A percentile compares a stretch with the other conserved stretches of the same genome.
Conservation (phyloP, 192 early-diverging fungal species). For the Coemansia sp. region DNA sequence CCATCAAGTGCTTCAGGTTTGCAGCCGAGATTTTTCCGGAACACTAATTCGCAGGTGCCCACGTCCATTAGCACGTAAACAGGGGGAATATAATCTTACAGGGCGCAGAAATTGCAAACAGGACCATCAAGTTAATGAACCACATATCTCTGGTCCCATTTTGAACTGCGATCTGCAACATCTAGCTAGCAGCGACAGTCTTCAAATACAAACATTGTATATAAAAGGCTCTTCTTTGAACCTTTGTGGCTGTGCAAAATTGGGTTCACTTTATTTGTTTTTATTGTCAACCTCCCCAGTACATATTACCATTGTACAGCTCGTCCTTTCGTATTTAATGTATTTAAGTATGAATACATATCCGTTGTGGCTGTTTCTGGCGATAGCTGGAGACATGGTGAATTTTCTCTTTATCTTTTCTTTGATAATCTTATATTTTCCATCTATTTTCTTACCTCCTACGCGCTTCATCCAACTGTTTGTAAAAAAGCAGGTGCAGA, state of each 20-base stretch:
- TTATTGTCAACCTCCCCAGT: neutral
- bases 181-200: too few relatives aligned
- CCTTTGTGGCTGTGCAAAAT: conserved; percentile 3
- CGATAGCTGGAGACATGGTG: neutral
- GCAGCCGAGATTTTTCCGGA: neutral
- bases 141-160: neutral
- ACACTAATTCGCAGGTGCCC: neutral
- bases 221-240: neutral
- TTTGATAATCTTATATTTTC: neutral
- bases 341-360: neutral
- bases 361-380: neutral
- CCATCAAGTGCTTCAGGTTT: neutral
- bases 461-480: too few relatives aligned
- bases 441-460: neutral
- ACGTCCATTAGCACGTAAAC: neutral
- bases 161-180: too few relatives aligned
- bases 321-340: neutral
- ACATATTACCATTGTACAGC: neutral
- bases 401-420: neutral
- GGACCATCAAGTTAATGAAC: neutral
- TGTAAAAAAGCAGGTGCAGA: too few relatives aligned
- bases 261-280: neutral
- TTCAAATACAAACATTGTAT: neutral
- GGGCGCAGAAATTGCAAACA: neutral
- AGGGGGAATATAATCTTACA: neutral